Percentiles rank a stretch among this genome's conserved stretches.
Evolutionary conservation across 495 filamentous ascomycete genomes (phyloP).

Genomic region (Friedmanniomyces simplex): DNA sequence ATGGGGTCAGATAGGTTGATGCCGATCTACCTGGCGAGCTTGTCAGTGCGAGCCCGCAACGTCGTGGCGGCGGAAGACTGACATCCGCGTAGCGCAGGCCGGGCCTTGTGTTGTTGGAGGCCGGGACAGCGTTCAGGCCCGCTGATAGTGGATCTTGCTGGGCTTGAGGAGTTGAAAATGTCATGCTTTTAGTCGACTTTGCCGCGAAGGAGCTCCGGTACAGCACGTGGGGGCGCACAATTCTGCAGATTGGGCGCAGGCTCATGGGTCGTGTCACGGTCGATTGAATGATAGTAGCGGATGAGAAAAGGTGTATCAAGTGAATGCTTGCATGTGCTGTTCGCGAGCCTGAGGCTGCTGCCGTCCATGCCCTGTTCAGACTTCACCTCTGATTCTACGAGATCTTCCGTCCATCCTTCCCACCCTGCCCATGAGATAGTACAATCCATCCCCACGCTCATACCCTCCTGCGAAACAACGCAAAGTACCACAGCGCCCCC

Average conservation of each 20-base stretch:
- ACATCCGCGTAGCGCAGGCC: constrained; percentile 53
- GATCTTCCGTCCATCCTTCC: not conserved
- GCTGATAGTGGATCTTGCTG: constrained; percentile 3
- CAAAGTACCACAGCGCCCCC: no score
- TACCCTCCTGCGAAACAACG: no score
- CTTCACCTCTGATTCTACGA: not conserved
- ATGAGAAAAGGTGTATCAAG: no score
- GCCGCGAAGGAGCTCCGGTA: no score
- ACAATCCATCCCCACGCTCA: no score
- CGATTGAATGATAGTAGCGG: no score
- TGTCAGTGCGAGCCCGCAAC: not conserved
- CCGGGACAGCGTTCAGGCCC: constrained; percentile 9
- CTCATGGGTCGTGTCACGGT: no score
- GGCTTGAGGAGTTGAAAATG: not conserved
- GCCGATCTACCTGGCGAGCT: constrained; percentile 49
- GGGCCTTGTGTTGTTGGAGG: not conserved
- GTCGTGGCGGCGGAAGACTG: constrained; percentile 28
- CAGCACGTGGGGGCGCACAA: no score
- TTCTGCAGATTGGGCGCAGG: not conserved
- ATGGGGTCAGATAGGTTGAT: constrained; percentile 90
- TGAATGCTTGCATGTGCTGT: no score
- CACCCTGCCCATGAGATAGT: no score
- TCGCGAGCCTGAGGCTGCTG: no score
- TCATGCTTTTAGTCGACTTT: not conserved
- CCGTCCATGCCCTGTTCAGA: no score